These are phyloP conservation scores for Centella asiatica DNA, from an alignment of 129 eudicot genomes.

Conservation along the genomic window DNA sequence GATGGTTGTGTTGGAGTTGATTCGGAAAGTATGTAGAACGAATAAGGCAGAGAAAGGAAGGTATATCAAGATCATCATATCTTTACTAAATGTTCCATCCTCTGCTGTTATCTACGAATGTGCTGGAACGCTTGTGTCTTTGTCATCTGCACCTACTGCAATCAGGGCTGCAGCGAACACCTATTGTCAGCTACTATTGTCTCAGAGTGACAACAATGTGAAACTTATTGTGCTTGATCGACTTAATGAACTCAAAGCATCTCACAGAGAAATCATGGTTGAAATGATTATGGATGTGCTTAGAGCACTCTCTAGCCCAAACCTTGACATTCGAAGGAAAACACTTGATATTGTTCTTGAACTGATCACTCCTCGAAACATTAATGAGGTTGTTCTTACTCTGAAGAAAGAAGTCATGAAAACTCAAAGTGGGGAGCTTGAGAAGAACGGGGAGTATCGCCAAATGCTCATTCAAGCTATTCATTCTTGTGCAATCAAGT, in stretches of 20 bases:
- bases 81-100: conserved; percentile 74
- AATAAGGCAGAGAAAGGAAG: conserved; percentile 84
- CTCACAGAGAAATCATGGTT: conserved; percentile 83
- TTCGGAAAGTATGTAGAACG: conserved; percentile 88
- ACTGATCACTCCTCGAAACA: conserved; percentile 83
- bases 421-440: conserved; percentile 92
- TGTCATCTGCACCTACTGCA: conserved; percentile 95
- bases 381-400: conserved; percentile 83
- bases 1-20: conserved; percentile 91
- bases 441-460: conserved; percentile 89
- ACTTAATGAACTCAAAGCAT: conserved; percentile 65
- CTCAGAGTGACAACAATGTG: conserved; percentile 95
- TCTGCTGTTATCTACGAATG: conserved; percentile 94
- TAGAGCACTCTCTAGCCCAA: conserved; percentile 95
- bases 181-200: conserved; percentile 79
- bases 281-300: conserved; percentile 96
- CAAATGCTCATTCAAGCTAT: conserved; percentile 98
- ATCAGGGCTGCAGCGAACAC: conserved; percentile 92
- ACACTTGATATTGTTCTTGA: conserved; percentile 90
- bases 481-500: conserved; percentile 94
- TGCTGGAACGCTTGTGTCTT: conserved; percentile 89
- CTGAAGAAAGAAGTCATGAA: conserved; percentile 89
- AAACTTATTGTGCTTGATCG: conserved; percentile 96
- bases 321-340: conserved; percentile 85
- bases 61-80: conserved; percentile 79